Evolutionary conservation across 495 filamentous ascomycete species (phyloP), one percentile per base, ranked within the genome.

Genomic region (Astrocystis sublimbata): DNA sequence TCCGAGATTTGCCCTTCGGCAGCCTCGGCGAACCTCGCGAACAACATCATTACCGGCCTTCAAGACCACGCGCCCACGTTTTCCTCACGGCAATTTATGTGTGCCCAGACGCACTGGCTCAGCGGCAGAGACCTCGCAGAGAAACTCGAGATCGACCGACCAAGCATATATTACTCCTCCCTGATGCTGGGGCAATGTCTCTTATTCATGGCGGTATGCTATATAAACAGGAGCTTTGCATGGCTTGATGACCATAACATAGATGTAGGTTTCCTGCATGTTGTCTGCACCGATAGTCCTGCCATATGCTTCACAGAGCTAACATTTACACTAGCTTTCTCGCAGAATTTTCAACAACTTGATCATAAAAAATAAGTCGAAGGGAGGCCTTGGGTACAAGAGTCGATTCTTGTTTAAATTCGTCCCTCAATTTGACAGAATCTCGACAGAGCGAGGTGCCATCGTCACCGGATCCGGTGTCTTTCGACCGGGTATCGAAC

Each of bases 21-120:
- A 3, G 86, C 81, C 24, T 86, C 84, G 3, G 79, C 80, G 47
- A 71, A 86, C 4, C 75, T 93, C 3, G 88, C 88, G 1, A 86
- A 87, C 67, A 93, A 93, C 69, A 89, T 92, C 71, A 87, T 93
- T 67, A 73, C 82, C 7, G 79, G 83, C 19, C 76, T 92, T 2
- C 78, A 86, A 64, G 75, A 76, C 23, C 84, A 83, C 6, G 83
- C 89, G 0, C 90, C 90, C 0, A 75, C 82, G 0, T 88, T 85
- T 61, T 81, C 85, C 13, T 85, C 85, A 3, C 74, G 73, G 15
- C 78, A 83, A 30, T 91, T 90, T 63, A 75, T 93, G 35, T 77
- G 84, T 53, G 90, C 89, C 0, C 79, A 81, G 72, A 83, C 85
- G 19, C 75, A 88, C 36, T 89, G 89, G 79, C 77, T 93, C 6